phyloP scores from a whole-genome alignment of 2,329 filamentous ascomycete genomes.

The Penicillium olsonii region DNA sequence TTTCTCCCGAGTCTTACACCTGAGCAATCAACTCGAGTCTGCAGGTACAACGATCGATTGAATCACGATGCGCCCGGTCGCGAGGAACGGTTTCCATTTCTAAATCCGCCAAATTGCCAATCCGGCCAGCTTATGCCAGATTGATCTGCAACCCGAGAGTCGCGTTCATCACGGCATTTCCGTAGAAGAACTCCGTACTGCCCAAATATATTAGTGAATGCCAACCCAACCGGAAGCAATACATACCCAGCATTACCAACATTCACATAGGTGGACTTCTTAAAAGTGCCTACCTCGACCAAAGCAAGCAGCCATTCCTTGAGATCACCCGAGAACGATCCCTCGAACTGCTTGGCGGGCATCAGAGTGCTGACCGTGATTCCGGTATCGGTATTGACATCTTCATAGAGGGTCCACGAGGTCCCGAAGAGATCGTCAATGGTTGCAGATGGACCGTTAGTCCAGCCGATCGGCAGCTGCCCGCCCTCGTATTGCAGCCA shows the following conservation, averaged over 20 bases:
- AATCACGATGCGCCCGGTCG: too few relatives aligned
- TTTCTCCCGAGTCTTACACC: too few relatives aligned
- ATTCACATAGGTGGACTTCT: conserved; percentile 43
- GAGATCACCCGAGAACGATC: conserved; percentile 41
- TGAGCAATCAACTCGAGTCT: too few relatives aligned
- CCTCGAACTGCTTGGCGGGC: conserved; percentile 40
- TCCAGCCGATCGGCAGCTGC: conserved; percentile 48
- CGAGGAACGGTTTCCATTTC: too few relatives aligned
- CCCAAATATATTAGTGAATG: not conserved
- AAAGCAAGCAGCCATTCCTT: conserved; percentile 47
- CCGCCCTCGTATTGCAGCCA: conserved; percentile 50
- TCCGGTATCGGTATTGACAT: conserved; percentile 44
- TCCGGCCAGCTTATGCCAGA: conserved; percentile 4
- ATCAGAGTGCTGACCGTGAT: conserved; percentile 46
- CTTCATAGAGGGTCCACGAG: conserved; percentile 47
- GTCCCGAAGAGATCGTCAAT: conserved; percentile 40
- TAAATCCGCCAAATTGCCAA: too few relatives aligned
- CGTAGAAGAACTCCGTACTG: conserved; percentile 25
- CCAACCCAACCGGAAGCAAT: not conserved
- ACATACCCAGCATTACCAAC: conserved; percentile 45
- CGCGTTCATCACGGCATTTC: conserved; percentile 21
- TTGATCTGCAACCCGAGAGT: conserved; percentile 23
- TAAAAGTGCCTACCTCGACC: conserved; percentile 40
- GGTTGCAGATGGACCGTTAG: conserved; percentile 36
- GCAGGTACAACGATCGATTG: too few relatives aligned